phyloP scores from a whole-genome alignment of 1,139 yeast genomes.

The Nematodospora anomalae region DNA sequence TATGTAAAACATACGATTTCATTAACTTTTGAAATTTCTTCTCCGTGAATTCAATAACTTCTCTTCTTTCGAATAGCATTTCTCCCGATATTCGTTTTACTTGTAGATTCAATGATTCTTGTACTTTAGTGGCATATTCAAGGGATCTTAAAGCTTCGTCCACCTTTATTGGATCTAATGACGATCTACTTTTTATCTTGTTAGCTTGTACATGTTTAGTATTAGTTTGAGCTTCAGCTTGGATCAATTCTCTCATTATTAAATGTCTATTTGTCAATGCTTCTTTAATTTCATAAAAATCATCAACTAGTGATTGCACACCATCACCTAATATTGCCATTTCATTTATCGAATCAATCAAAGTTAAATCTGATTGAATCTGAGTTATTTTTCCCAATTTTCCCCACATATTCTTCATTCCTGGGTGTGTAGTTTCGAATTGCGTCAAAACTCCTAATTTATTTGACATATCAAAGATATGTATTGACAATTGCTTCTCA shows the following conservation, averaged over 20 bases:
- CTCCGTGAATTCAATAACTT: constrained; percentile 58
- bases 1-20: constrained; percentile 62
- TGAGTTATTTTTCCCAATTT: constrained; percentile 69
- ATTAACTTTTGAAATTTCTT: constrained; percentile 53
- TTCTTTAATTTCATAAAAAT: constrained; percentile 87
- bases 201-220: constrained; percentile 73
- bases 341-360: constrained; percentile 72
- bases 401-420: constrained; percentile 82
- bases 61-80: constrained; percentile 71
- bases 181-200: constrained; percentile 69
- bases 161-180: constrained; percentile 82
- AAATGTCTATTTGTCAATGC: constrained; percentile 90
- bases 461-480: constrained; percentile 65
- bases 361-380: constrained; percentile 72
- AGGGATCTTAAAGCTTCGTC: constrained; percentile 84
- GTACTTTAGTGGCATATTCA: constrained; percentile 78
- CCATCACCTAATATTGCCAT: constrained; percentile 81
- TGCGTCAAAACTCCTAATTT: constrained; percentile 50
- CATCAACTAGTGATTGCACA: constrained; percentile 60
- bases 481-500: constrained; percentile 56
- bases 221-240: constrained; percentile 74
- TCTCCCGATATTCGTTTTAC: constrained; percentile 83
- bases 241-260: constrained; percentile 81
- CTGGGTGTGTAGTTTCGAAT: constrained; percentile 54
- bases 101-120: constrained; percentile 71